Evolutionary conservation across 2,329 filamentous ascomycete species (phyloP), one percentile per base, ranked within the genome.

Genomic region (Hypoxylon rubiginosum): DNA sequence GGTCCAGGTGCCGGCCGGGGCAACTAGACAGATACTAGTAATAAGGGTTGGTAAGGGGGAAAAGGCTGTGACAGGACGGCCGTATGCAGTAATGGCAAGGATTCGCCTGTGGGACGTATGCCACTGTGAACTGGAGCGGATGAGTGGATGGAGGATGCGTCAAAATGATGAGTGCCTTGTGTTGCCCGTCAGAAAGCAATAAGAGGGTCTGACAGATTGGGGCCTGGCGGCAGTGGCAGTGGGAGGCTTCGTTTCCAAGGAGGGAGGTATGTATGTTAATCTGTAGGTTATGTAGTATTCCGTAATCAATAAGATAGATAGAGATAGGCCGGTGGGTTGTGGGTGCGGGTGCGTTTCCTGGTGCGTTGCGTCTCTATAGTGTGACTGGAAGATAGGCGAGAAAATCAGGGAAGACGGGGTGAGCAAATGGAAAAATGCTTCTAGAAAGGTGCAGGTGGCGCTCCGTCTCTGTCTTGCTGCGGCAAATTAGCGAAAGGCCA

Each of bases 11-110:
- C 62, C 57, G 50, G 60, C 62, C 61, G 58, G 32, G 34, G 17
- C 59, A 50, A 66, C 63, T 71, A 68, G 57, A 58, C 34, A 63
- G 43, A 11, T 63, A 65, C 66, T 69, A 24, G 21, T 39, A 64
- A 61, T 58, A 45, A 51, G 58, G 57, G 36, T 61, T 46, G 46
- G 59, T 69, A 69, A 54, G 63, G 68, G 51, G 50, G n/a, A 50
- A 52, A 60, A 62, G 58, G 62, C 61, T 67, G 64, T 69, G 70
- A 69, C 71, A 68, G 65, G 66, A 72, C 70, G 71, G 70, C 66
- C 70, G 67, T 71, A 71, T 70, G 68, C 70, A 71, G 70, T 67
- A 28, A 58, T 62, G 58, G 57, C 68, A 68, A 69, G 68, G 68
- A 71, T 71, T 64, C 49, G 58, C 54, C 52, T 66, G 62, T 68